Evolutionary conservation across 208 protist genomes (phyloP).

Genomic region (Leishmania amazonensis): DNA sequence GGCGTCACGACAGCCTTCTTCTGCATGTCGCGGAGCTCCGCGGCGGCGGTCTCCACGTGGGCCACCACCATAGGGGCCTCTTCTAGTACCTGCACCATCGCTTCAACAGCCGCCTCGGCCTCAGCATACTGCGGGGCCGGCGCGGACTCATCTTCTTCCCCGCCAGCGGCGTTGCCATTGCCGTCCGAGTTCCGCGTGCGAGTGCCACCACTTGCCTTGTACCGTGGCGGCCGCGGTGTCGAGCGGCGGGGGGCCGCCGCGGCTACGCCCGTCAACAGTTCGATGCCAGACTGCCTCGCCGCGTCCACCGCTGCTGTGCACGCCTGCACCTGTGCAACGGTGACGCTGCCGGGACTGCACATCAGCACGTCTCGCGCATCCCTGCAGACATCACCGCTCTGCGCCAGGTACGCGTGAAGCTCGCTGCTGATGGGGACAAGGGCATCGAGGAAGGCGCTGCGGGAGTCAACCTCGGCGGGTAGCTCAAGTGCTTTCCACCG

Average conservation of each 20-base stretch:
- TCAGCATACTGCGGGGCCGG: slow-evolving; percentile 12
- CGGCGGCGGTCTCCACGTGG: slow-evolving; percentile 6
- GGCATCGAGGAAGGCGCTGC: slow-evolving; percentile 6
- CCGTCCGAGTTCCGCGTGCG: neutral
- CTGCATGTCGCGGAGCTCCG: slow-evolving; percentile 18
- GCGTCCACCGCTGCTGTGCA: slow-evolving; percentile 19
- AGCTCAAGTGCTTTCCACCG: slow-evolving; percentile 14
- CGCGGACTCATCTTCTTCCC: neutral
- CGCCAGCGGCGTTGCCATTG: neutral
- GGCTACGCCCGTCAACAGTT: slow-evolving; percentile 1
- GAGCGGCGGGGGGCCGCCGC: neutral
- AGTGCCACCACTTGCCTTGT: neutral
- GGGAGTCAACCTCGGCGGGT: slow-evolving; percentile 3
- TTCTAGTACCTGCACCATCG: slow-evolving; percentile 22
- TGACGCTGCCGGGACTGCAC: slow-evolving; percentile 11
- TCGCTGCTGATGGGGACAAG: slow-evolving; percentile 19
- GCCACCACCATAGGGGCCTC: slow-evolving; percentile 26
- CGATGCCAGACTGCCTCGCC: slow-evolving; percentile 9
- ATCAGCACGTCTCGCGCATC: slow-evolving; percentile 30
- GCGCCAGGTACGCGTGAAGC: slow-evolving; percentile 17
- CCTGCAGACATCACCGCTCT: slow-evolving; percentile 17
- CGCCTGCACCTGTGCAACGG: slow-evolving; percentile 16
- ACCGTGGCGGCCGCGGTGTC: neutral
- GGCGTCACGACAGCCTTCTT: slow-evolving; percentile 5
- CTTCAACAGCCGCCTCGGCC: slow-evolving; percentile 22